Percentiles rank a stretch among this genome's conserved stretches.
These are phyloP conservation scores for Arctostaphylos glauca DNA, from an alignment of 148 eudicot species.

Conservation along the genomic window DNA sequence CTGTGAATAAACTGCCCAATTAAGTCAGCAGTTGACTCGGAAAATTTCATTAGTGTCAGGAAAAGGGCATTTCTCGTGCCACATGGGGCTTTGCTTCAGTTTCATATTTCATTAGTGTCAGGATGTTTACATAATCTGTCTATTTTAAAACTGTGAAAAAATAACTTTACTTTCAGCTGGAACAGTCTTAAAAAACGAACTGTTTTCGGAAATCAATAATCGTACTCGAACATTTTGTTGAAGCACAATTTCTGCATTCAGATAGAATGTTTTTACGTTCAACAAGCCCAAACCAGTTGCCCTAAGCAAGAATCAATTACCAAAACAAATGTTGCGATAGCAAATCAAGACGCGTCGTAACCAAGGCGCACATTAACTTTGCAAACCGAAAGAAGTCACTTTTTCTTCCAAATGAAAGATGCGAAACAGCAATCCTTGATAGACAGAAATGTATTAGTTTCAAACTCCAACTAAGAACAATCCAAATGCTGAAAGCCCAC, in stretches of 20 bases:
- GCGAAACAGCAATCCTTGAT: not conserved
- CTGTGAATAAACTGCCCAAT: too few species aligned
- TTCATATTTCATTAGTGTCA: too few species aligned
- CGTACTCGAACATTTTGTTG: too few species aligned
- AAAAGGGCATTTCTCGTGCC: too few species aligned
- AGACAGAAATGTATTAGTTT: not conserved
- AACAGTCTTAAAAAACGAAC: too few species aligned
- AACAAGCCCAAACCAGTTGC: not conserved
- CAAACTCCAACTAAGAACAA: not conserved
- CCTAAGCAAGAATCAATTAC: not conserved
- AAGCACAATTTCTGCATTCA: not conserved
- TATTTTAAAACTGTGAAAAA: too few species aligned
- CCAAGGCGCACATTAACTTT: not conserved
- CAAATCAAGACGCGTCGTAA: not conserved
- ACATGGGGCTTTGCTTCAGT: too few species aligned
- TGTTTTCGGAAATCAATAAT: too few species aligned
- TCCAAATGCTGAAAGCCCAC: not conserved
- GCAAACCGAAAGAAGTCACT: not conserved
- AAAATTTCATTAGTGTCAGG: too few species aligned
- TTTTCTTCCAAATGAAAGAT: not conserved
- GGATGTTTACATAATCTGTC: too few species aligned
- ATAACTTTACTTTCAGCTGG: too few species aligned
- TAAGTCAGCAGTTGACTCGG: too few species aligned
- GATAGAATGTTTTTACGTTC: not conserved
- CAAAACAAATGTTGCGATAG: not conserved